phyloP scores from a whole-genome alignment of 768 basidiomycete species.

The Rhodotorula toruloides region DNA sequence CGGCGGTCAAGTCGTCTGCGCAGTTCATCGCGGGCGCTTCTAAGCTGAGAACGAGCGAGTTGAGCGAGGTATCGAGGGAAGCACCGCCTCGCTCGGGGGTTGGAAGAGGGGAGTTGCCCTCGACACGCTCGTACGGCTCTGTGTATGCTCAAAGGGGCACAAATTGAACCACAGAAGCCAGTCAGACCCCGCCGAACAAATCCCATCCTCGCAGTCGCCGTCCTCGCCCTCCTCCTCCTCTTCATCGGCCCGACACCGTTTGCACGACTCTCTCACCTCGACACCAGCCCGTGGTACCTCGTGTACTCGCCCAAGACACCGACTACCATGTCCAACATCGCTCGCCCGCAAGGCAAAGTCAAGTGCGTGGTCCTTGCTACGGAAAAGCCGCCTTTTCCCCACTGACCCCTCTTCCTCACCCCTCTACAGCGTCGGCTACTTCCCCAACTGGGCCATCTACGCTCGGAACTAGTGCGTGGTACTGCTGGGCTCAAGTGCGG shows the following conservation, averaged over 20 bases:
- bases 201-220: not conserved
- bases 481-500: no score
- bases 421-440: conserved; percentile 33
- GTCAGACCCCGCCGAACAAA: not conserved
- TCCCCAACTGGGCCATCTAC: conserved; percentile 58
- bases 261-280: not conserved
- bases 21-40: conserved; percentile 16
- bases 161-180: not conserved
- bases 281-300: not conserved
- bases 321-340: not conserved
- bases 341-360: not conserved
- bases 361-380: not conserved
- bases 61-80: no score
- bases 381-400: not conserved
- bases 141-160: no score
- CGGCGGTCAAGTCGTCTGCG: conserved; percentile 31
- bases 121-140: no score
- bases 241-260: conserved; percentile 31
- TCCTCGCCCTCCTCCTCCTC: conserved; percentile 2
- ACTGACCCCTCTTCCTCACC: no score
- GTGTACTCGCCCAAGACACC: conserved; percentile 51
- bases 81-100: not conserved
- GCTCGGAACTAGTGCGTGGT: conserved; percentile 43
- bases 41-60: not conserved
- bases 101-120: no score